Base-by-base conservation (phyloP, 345 rosid genomes). In the Stellera chamaejasme region DNA sequence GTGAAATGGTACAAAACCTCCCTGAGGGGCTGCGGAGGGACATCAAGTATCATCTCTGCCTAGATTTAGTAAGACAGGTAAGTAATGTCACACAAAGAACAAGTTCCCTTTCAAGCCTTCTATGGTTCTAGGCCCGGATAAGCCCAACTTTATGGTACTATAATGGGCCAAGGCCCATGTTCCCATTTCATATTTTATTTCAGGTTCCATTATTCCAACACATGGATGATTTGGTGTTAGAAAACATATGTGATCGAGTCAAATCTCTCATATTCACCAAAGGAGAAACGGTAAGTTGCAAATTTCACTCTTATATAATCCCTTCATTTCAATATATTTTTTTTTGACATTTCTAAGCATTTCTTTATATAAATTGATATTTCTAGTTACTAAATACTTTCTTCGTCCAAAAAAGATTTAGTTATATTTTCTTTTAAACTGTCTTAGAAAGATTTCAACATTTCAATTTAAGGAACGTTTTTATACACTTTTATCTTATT, bases 151-250 rank as follows among this genome's bases (percentile, higher is more conserved):
- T 50, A n/a, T n/a, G n/a, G n/a, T n/a, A n/a, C n/a, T n/a, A n/a
- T n/a, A 25, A 8, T 50, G 36, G 54, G 54, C n/a, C 23, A 19
- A 13, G n/a, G 27, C n/a, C 54, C 55, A 51, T 25, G 13, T 12
- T 52, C 16, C 1, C 4, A 0, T 32, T 19, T 19, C 0, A 19
- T 45, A 11, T 27, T n/a, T 44, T 43, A 54, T 61, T 45, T 49
- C 72, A 91, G 98, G 98, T 88, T 39, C 97, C 99, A 0, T 69
- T 93, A 54, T 93, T 93, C 44, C 99, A 93, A 27, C 96, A 93
- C 55, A 87, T 87, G 99, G 96, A 93, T 58, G 97, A 93, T 71
- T 63, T 93, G 56, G 99, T 93, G 41, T 71, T 89, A 0, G 99
- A 93, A 69, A 89, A 93, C 62, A 89, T 93, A 16, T 93, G 99